These are phyloP conservation scores for Murraya paniculata DNA, from an alignment of 345 rosid genomes.

Conservation along the genomic window DNA sequence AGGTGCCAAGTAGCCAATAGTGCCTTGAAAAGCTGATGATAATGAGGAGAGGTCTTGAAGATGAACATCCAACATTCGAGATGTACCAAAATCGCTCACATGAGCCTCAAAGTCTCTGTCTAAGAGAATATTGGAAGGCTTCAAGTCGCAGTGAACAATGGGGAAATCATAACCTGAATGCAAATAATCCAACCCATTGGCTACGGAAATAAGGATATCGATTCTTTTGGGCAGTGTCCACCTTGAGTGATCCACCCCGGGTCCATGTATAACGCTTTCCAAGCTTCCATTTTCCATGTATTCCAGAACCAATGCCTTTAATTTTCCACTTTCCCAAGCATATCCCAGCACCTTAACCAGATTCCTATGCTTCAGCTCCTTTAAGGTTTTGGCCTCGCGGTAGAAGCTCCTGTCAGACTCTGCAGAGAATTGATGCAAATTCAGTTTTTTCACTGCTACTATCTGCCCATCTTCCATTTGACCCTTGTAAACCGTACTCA, in stretches of 20 bases:
- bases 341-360: slow-evolving; percentile 75
- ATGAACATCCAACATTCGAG: slow-evolving; percentile 66
- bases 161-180: slow-evolving; percentile 76
- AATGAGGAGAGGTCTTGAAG: slow-evolving; percentile 42
- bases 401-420: slow-evolving; percentile 74
- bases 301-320: slow-evolving; percentile 73
- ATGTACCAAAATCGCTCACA: slow-evolving; percentile 97
- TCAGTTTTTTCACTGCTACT: slow-evolving; percentile 73
- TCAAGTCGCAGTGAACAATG: slow-evolving; percentile 81
- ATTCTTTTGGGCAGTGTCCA: slow-evolving; percentile 52
- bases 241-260: slow-evolving; percentile 27
- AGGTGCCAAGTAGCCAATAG: slow-evolving; percentile 93
- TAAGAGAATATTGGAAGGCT: slow-evolving; percentile 80
- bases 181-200: slow-evolving; percentile 70
- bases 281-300: slow-evolving; percentile 82
- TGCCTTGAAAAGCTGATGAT: slow-evolving; percentile 72
- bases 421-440: slow-evolving; percentile 60
- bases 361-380: slow-evolving; percentile 69
- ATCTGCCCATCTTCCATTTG: slow-evolving; percentile 51
- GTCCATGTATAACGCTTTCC: slow-evolving; percentile 51
- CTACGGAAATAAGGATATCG: slow-evolving; percentile 50
- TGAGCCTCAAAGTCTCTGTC: slow-evolving; percentile 62
- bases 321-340: slow-evolving; percentile 82
- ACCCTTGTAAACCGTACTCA: slow-evolving; percentile 87
- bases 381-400: slow-evolving; percentile 69